These are phyloP conservation scores for Fusarium nelsonii DNA, from an alignment of 2,329 filamentous ascomycete species.

Conservation along the genomic window DNA sequence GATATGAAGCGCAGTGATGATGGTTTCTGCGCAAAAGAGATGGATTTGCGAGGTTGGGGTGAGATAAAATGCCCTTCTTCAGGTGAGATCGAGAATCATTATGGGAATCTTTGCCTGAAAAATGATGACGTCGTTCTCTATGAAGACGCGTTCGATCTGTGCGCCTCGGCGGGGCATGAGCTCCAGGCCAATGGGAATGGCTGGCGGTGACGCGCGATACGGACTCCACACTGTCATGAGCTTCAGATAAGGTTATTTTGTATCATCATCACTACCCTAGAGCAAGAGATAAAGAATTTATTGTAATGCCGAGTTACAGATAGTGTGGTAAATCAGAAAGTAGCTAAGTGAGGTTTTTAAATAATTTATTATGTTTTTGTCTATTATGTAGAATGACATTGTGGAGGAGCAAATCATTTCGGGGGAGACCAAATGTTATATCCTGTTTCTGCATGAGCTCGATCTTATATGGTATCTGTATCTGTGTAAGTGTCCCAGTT, in stretches of 20 bases:
- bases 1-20: fast-evolving
- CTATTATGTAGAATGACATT: background rate
- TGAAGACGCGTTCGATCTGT: slow-evolving; percentile 1
- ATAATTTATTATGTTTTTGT: too few species aligned
- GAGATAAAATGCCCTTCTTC: background rate
- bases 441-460: too few species aligned
- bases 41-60: background rate
- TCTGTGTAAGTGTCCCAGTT: too few species aligned
- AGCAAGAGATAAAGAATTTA: background rate
- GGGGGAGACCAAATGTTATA: too few species aligned
- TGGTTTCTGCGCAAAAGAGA: background rate
- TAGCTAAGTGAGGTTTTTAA: too few species aligned
- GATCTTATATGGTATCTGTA: too few species aligned
- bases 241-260: background rate
- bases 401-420: too few species aligned
- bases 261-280: background rate
- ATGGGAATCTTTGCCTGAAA: background rate
- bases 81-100: slow-evolving; percentile 10
- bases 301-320: background rate
- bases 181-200: background rate
- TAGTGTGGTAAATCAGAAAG: too few species aligned
- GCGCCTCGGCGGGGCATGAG: background rate
- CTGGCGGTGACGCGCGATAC: fast-evolving
- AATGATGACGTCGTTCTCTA: slow-evolving; percentile 21
- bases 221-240: background rate